phyloP scores from a whole-genome alignment of 495 filamentous ascomycete genomes.

The Lasiosphaeria ovina region DNA sequence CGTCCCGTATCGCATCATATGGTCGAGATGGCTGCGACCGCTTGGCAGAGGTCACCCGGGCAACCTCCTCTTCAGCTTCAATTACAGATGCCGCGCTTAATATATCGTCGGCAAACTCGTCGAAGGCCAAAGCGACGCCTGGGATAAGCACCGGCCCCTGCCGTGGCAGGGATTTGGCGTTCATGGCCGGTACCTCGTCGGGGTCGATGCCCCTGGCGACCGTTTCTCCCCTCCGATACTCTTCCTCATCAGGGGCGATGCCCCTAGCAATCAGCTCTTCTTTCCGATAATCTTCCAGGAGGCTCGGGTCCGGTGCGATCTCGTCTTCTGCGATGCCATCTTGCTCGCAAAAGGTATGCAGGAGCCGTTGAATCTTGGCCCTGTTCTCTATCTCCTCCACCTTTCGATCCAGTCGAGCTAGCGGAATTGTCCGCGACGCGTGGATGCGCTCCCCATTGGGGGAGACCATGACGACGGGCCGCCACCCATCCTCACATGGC shows the following conservation, averaged over 20 bases:
- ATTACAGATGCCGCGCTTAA: slow-evolving; percentile 22
- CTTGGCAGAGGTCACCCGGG: slow-evolving; percentile 18
- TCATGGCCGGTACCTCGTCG: slow-evolving; percentile 10
- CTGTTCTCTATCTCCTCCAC: slow-evolving; percentile 22
- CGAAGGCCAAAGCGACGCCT: slow-evolving; percentile 15
- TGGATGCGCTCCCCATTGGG: slow-evolving; percentile 33
- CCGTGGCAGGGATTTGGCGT: slow-evolving; percentile 5
- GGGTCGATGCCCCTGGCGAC: slow-evolving; percentile 29
- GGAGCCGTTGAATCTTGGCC: slow-evolving; percentile 15
- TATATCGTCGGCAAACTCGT: slow-evolving; percentile 21
- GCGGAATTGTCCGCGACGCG: slow-evolving; percentile 40
- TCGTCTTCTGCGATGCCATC: slow-evolving; percentile 35
- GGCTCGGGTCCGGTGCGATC: slow-evolving; percentile 32
- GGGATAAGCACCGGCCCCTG: slow-evolving; percentile 2
- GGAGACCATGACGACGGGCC: slow-evolving; percentile 37
- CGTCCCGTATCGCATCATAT: slow-evolving; percentile 50
- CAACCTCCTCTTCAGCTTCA: slow-evolving; percentile 25
- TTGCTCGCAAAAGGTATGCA: slow-evolving; percentile 30
- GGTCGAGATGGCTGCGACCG: slow-evolving; percentile 35
- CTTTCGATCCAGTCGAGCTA: slow-evolving; percentile 32
- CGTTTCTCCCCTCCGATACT: slow-evolving; percentile 27
- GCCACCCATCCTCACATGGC: slow-evolving; percentile 31
- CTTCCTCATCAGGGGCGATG: slow-evolving; percentile 19
- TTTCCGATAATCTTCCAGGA: slow-evolving; percentile 31
- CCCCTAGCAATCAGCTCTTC: slow-evolving; percentile 20